phyloP scores from a whole-genome alignment of 371 early-diverging fungal species.

The Syncephalastrum monosporum region DNA sequence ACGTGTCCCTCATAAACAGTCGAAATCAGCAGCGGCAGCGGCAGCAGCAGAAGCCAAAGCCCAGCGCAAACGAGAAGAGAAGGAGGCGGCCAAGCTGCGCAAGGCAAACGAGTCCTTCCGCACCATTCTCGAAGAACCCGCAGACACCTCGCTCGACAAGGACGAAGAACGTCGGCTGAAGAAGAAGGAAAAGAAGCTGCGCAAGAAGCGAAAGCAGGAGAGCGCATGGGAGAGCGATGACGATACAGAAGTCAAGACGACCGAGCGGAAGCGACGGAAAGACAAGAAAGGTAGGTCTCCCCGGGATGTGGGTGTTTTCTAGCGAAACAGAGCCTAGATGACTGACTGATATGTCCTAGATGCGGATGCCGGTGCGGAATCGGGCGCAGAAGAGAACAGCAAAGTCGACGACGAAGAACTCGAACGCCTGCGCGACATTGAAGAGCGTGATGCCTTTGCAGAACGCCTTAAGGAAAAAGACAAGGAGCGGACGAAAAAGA shows the following conservation, averaged over 20 bases:
- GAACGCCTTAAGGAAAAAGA: conserved; percentile 82
- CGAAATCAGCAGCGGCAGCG: conserved; percentile 24
- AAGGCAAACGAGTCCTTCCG: conserved; percentile 61
- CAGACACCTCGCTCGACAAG: conserved; percentile 25
- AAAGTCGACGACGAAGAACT: conserved; percentile 48
- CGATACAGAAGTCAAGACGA: conserved; percentile 46
- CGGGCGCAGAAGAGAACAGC: conserved; percentile 18
- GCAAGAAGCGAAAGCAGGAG: conserved; percentile 55
- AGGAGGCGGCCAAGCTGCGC: conserved; percentile 53
- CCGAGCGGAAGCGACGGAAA: conserved; percentile 34
- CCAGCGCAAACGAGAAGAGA: conserved; percentile 50
- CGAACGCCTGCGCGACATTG: conserved; percentile 63
- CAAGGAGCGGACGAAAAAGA: conserved; percentile 75
- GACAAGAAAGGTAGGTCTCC: conserved; percentile 33
- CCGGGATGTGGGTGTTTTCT: not conserved
- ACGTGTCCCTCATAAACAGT: conserved; percentile 53
- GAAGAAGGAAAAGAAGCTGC: conserved; percentile 50
- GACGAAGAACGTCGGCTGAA: conserved; percentile 25
- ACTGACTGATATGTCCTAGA: not conserved
- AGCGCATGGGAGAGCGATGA: conserved; percentile 63
- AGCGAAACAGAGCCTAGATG: not conserved
- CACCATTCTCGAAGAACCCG: conserved; percentile 56
- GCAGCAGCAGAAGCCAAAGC: conserved; percentile 28
- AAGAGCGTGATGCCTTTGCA: conserved; percentile 91
- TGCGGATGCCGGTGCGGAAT: conserved; percentile 18